These are phyloP conservation scores for Arachis monticola DNA, from an alignment of 331 rosid genomes.

Conservation along the genomic window DNA sequence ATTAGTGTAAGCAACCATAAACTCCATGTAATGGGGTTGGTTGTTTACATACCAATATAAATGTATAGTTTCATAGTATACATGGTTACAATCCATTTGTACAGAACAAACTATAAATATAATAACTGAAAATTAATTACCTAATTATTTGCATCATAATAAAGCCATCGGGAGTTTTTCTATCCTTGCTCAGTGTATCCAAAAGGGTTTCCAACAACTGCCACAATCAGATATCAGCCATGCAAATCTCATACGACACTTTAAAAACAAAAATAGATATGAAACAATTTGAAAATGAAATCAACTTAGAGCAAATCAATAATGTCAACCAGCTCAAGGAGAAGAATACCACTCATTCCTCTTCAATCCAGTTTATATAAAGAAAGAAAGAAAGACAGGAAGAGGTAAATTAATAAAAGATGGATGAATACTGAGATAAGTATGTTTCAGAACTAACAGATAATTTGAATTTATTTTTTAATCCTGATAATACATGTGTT, in stretches of 20 bases:
- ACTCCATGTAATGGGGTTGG: neutral
- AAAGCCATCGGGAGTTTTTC: slow-evolving; percentile 69
- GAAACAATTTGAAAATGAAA: neutral
- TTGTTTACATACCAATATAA: slow-evolving; percentile 12
- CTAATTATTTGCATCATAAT: slow-evolving; percentile 75
- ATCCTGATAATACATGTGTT: neutral
- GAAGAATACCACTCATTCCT: no score
- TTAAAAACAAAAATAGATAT: slow-evolving; percentile 22
- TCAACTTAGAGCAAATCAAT: neutral
- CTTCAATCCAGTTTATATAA: no score
- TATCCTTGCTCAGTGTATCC: slow-evolving; percentile 76
- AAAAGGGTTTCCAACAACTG: slow-evolving; percentile 76
- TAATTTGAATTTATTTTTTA: neutral
- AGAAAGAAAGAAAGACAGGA: no score
- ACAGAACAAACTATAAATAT: slow-evolving; percentile 29
- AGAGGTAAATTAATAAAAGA: slow-evolving; percentile 25
- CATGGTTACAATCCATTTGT: slow-evolving; percentile 19
- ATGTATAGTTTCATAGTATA: slow-evolving; percentile 22
- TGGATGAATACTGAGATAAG: slow-evolving; percentile 11
- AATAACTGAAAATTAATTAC: slow-evolving; percentile 46
- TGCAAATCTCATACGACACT: slow-evolving; percentile 18
- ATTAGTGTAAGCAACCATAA: neutral
- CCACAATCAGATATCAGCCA: slow-evolving; percentile 36
- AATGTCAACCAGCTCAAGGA: no score
- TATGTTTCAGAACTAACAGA: neutral